Conservation (phyloP, 2,329 filamentous ascomycete species). For the Trichophyton mentagrophytes region DNA sequence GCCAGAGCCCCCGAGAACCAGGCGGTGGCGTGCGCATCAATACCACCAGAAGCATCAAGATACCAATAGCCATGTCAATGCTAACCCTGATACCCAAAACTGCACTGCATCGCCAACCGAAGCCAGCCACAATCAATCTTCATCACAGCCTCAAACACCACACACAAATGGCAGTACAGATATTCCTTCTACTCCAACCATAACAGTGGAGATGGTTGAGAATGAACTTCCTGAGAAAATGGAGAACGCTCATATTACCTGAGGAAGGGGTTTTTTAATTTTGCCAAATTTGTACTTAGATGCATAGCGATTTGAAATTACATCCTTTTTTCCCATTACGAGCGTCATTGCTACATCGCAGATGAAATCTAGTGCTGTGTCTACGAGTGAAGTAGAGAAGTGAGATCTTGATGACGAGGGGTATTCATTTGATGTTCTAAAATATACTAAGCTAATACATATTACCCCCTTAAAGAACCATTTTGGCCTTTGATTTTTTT, state of each 20-base stretch:
- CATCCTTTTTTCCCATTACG: background rate
- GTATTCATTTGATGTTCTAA: background rate
- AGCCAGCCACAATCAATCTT: background rate
- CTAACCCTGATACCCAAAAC: background rate
- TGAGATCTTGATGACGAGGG: background rate
- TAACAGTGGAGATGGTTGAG: background rate
- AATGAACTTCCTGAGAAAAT: background rate
- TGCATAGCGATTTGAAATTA: background rate
- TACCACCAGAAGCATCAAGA: slow-evolving; percentile 11
- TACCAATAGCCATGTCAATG: background rate
- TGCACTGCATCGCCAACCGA: background rate
- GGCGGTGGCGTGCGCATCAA: slow-evolving; percentile 27
- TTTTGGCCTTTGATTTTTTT: background rate
- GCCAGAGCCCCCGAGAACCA: slow-evolving; percentile 31
- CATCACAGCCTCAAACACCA: background rate
- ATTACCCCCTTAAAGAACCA: background rate
- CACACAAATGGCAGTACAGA: background rate
- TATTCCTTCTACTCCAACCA: background rate
- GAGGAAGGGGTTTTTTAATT: background rate
- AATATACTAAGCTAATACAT: background rate
- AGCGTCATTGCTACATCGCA: background rate
- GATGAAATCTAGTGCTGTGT: background rate
- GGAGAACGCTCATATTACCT: background rate
- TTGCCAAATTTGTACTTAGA: background rate
- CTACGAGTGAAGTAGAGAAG: background rate